These are phyloP conservation scores for Candida oleophila DNA, from an alignment of 805 yeast genomes.

Conservation along the genomic window DNA sequence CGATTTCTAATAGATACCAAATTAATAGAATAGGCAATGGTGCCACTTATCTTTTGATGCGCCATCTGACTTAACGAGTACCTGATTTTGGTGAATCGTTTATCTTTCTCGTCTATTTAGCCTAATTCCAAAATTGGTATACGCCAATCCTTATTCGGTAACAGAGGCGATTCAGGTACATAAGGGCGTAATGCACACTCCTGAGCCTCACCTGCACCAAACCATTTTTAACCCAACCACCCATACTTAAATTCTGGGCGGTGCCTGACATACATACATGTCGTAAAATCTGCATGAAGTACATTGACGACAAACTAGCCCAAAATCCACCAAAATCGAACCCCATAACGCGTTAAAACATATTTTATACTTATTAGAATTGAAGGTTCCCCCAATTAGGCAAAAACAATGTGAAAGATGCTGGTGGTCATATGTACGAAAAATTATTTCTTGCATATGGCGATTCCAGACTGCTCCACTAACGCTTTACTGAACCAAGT, in stretches of 20 bases:
- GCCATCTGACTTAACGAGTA: not conserved
- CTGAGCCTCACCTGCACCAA: not conserved
- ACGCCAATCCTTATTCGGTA: constrained; percentile 1
- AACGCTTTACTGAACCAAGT: not conserved
- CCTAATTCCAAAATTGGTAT: constrained; percentile 1
- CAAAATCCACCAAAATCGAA: not conserved
- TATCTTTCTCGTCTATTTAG: not conserved
- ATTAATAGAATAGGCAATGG: too few relatives aligned
- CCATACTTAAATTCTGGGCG: not conserved
- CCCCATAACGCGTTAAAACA: constrained; percentile 3
- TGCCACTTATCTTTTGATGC: not conserved
- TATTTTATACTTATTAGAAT: not conserved
- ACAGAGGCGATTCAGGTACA: not conserved
- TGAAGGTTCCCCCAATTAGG: not conserved
- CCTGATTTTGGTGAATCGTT: not conserved
- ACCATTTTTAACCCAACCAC: not conserved
- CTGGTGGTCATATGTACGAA: not conserved
- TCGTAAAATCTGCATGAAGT: constrained; percentile 1
- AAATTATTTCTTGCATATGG: not conserved
- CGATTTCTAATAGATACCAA: too few relatives aligned
- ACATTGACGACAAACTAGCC: constrained; percentile 2
- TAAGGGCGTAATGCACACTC: not conserved
- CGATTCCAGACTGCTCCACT: not conserved
- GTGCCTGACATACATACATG: constrained; percentile 4
- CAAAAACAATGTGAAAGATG: not conserved